Base-by-base conservation (phyloP, 148 eudicot genomes). In the Camellia lanceoleosa region DNA sequence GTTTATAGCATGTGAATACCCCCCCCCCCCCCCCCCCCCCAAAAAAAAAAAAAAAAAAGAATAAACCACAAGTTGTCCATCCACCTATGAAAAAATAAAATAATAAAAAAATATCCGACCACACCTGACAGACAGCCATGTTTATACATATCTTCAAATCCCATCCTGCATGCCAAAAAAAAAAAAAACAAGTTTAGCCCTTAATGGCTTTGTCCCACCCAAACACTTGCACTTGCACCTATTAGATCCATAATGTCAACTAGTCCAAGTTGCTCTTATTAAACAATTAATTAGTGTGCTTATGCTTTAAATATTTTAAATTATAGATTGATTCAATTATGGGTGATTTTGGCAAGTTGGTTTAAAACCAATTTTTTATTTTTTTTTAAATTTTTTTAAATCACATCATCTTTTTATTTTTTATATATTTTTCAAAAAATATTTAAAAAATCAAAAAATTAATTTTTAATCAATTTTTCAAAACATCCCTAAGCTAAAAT, bases 171-270 rank as follows among this genome's bases (percentile, higher is more conserved):
- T 30, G 38, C 38, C 38, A 30, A 42, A 43, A 49, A 46, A 68
- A 15, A 44, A 47, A 16, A 46, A 70, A 7, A 70, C 12, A 16
- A 70, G 8, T 43, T 18, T 70, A 70, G 46, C 46, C 46, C 44
- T 70, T 70, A 23, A 23, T 43, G n/a, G 20, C 0, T 46, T 1
- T 30, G 38, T 30, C 38, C 1, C 38, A 54, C 47, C 30, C 71
- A 19, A 38, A 38, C 71, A 38, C 65, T 54, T 51, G 54, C 60
- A 51, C 49, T 67, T 41, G 13, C 23, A 10, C 43, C 3, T 43
- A 73, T 55, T 14, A 55, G 63, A 54, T 8, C 62, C 63, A 73
- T 14, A 59, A 54, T 73, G 47, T 73, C 64, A 14, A 73, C 63
- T 23, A 16, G 46, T 54, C 4, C 63, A 73, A 73, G 63, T 73